These are phyloP conservation scores for Talaromyces rugulosus DNA, from an alignment of 2,329 filamentous ascomycete species.

Conservation along the genomic window DNA sequence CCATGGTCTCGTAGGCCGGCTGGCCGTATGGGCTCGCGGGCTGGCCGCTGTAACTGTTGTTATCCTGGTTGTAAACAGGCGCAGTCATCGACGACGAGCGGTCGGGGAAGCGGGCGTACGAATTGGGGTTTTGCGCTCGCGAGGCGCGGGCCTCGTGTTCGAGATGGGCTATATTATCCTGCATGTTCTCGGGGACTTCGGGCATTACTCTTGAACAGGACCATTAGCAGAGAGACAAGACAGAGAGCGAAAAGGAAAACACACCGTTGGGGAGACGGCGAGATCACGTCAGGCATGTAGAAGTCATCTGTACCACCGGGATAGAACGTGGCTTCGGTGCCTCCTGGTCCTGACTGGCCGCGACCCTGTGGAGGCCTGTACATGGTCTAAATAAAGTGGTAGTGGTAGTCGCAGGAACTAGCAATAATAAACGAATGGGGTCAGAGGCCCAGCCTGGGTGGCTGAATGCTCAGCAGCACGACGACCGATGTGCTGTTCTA, in stretches of 20 bases:
- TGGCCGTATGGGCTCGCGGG: constrained; percentile 46
- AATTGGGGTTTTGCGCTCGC: constrained; percentile 37
- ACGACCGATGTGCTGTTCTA: too few species aligned
- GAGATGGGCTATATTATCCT: constrained; percentile 86
- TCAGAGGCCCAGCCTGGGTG: neutral
- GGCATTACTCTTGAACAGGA: constrained; percentile 70
- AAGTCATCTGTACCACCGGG: constrained; percentile 65
- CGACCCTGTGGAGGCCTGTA: constrained; percentile 19
- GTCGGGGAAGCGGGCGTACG: constrained; percentile 32
- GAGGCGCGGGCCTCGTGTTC: constrained; percentile 65
- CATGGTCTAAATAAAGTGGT: constrained; percentile 1
- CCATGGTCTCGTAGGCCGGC: constrained; percentile 46
- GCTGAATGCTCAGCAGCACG: neutral
- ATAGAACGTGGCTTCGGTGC: constrained; percentile 65
- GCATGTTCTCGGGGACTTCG: constrained; percentile 94
- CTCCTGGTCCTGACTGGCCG: constrained; percentile 46
- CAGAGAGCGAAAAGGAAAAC: constrained; percentile 15
- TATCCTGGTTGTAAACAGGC: constrained; percentile 4
- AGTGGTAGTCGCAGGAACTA: neutral
- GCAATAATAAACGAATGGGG: neutral
- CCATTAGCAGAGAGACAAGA: neutral
- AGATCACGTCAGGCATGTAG: constrained; percentile 65
- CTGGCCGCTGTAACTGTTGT: constrained; percentile 20
- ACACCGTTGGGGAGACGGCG: constrained; percentile 67
- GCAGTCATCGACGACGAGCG: constrained; percentile 30